Evolutionary conservation across 78 protist species (phyloP), one percentile per base, ranked within the genome.

Genomic region (Creolimax fragrantissima): DNA sequence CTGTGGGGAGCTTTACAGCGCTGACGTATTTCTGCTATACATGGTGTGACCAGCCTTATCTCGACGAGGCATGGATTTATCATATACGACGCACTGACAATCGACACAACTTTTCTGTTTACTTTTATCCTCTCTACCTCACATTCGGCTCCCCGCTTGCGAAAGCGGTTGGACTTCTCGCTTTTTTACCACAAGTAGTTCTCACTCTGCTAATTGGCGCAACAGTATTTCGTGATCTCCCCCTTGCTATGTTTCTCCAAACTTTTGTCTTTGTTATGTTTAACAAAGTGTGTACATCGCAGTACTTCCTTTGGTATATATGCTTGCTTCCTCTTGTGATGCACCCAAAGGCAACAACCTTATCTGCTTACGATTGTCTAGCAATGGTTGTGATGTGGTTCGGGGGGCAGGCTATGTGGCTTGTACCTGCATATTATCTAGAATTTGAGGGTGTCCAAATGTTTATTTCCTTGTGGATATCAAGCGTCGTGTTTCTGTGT

Each of bases 41-140:
- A 24, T 58, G 74, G 74, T 58, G 74, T 24, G 74, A 24, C 74
- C 39, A 58, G 11, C 39, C 74, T 3, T 94, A 74, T 5, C 42
- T 95, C 35, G 45, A 93, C 66, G 95, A 94, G 88, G 88, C 96
- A 37, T 94, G 88, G 43, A 45, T 96, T 6, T 97, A 97, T 83
- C 98, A 97, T 92, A 37, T 94, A 67, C 37, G 45, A 35, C 90
- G 98, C 24, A 42, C 74, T 4, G 98, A 97, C 94, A 91, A 43
- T 42, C 91, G 99, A 41, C 99, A 98, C 92, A 98, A 97, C 92
- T 96, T 98, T 45, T 95, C 98, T 44, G 94, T 96, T 37, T 97
- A 96, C 93, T 98, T 93, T 81, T 95, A 96, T 93, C 95, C 47
- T 39, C 92, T 96, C 47, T 97, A 96, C 85, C 92, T 94, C 43